Base-by-base conservation (phyloP, 2,329 filamentous ascomycete species). In the Fusarium sp. region DNA sequence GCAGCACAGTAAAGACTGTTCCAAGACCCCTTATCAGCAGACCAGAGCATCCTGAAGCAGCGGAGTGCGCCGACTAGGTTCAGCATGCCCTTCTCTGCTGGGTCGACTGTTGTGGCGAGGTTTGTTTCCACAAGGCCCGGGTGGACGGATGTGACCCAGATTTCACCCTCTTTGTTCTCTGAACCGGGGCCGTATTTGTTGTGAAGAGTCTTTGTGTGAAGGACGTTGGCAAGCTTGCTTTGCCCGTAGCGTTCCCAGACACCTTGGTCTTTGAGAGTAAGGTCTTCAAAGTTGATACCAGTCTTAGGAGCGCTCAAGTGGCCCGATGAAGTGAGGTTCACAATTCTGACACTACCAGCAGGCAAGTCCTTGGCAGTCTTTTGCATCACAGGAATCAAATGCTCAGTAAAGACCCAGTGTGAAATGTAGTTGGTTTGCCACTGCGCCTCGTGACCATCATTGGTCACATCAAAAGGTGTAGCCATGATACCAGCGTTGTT, bases 401-500 rank as follows among this genome's bases (percentile, higher is more conserved):
- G 54, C 2, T 60, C 57, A 4, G 69, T 70, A 11, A 71, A 45
- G 1, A 72, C 56, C 69, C 69, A 73, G 6, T 73, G 71, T 0
- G 67, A 61, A 4, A 73, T 55, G 16, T 73, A 71, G 9, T 73
- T 73, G 0, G 71, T 73, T 8, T 72, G 60, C 68, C 68, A 73
- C 7, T 73, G 71, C 20, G 61, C 55, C 20, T 73, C 71, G 3
- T 72, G 59, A 0, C 50, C 56, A 3, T 73, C 68, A 3, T 66
- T 46, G 0, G 71, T 73, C 16, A 55, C 53, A 2, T 70, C 42
- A 8, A 61, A 63, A 0, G 71, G 65, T 0, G 71, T 64, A 5
- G 60, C 60, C 71, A 73, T 73, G 46, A 73, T 70, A 0, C 71
- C 71, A 1, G 71, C 71, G 4, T 70, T 73, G 20, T 72, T 69